Evolutionary conservation across 2,329 filamentous ascomycete genomes (phyloP).

Genomic region (Epichloe sylvatica): DNA sequence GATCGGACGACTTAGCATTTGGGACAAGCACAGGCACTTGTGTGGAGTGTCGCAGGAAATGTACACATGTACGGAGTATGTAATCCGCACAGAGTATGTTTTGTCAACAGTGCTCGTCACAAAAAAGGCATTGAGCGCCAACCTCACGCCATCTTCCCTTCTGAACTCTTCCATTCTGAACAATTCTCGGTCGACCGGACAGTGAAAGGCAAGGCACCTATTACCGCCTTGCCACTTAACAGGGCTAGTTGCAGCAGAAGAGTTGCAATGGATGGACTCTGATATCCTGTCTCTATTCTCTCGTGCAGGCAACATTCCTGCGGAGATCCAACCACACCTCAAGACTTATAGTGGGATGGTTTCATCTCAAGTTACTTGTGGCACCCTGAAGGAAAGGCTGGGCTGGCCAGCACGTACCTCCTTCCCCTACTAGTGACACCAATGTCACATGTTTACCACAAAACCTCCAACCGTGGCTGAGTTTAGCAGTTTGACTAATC

Average conservation of each 20-base stretch:
- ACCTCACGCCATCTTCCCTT: neutral
- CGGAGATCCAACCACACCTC: constrained; percentile 6
- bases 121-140: no score
- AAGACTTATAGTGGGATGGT: constrained; percentile 1
- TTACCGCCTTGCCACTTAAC: neutral
- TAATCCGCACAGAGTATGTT: no score
- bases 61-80: no score
- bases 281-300: neutral
- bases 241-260: neutral
- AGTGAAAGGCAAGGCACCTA: neutral
- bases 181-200: neutral
- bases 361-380: constrained; percentile 8
- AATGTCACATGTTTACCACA: neutral
- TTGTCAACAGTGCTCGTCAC: no score
- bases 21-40: no score
- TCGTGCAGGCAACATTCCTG: constrained; percentile 5
- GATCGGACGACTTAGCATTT: neutral
- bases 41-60: no score
- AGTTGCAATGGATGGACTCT: neutral
- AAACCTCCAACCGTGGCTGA: neutral
- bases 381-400: neutral
- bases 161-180: neutral
- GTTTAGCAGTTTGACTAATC: neutral
- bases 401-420: neutral
- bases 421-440: neutral